These are phyloP conservation scores for Leccinum aurantiacum DNA, from an alignment of 768 basidiomycete species.

Conservation along the genomic window DNA sequence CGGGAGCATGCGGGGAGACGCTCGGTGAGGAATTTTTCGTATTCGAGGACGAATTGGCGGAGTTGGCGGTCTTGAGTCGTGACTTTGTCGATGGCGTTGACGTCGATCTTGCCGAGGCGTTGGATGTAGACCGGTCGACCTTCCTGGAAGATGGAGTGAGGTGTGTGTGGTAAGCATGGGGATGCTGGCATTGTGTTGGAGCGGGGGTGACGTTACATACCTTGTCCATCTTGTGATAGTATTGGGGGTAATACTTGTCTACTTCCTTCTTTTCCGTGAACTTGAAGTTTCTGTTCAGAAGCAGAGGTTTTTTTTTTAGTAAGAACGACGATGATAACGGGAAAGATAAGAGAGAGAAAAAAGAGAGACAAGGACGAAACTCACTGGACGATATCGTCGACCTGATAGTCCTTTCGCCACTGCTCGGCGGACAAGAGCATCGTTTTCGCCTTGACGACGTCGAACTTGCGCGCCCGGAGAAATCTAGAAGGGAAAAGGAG, in stretches of 20 bases:
- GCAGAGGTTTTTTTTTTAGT: background rate
- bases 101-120: conserved; percentile 85
- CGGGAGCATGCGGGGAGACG: conserved; percentile 80
- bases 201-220: conserved; percentile 36
- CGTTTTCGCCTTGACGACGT: conserved; percentile 72
- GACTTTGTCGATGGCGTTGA: conserved; percentile 73
- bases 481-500: conserved; percentile 61
- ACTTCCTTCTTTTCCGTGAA: conserved; percentile 83
- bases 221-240: conserved; percentile 95
- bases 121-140: conserved; percentile 96
- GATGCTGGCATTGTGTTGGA: background rate
- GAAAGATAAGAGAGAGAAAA: too few relatives aligned
- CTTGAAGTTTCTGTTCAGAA: conserved; percentile 66
- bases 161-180: background rate
- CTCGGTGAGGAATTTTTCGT: conserved; percentile 81
- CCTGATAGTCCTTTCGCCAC: conserved; percentile 86
- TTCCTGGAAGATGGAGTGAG: conserved; percentile 50
- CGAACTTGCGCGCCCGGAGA: conserved; percentile 91
- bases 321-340: background rate
- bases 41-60: conserved; percentile 86
- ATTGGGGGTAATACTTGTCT: conserved; percentile 93
- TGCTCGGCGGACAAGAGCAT: conserved; percentile 84
- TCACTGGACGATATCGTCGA: conserved; percentile 71
- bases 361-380: conserved; percentile 22
- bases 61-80: conserved; percentile 89